Conservation (phyloP, 805 yeast genomes). For the Ogataea philodendri region DNA sequence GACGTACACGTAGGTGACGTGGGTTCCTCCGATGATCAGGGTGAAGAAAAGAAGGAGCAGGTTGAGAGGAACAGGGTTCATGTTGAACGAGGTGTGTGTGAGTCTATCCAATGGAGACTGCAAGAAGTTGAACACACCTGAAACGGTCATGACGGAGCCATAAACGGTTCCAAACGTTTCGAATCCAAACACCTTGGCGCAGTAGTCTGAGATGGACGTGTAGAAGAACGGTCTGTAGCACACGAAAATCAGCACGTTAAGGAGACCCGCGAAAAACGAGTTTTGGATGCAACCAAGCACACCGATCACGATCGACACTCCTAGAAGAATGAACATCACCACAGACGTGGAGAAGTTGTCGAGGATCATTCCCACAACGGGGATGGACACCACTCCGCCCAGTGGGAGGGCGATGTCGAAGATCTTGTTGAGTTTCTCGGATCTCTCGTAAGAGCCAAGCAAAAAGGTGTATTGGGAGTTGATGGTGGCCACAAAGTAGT, state of each 20-base stretch:
- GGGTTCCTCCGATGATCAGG: slow-evolving; percentile 41
- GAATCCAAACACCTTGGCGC: slow-evolving; percentile 63
- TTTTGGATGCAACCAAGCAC: slow-evolving; percentile 44
- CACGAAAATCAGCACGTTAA: slow-evolving; percentile 48
- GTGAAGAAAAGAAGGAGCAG: slow-evolving; percentile 39
- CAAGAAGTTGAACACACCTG: slow-evolving; percentile 49
- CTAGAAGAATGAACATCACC: slow-evolving; percentile 41
- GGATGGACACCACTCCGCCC: slow-evolving; percentile 55
- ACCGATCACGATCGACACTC: slow-evolving; percentile 45
- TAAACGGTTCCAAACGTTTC: slow-evolving; percentile 60
- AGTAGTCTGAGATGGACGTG: slow-evolving; percentile 54
- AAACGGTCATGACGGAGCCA: slow-evolving; percentile 53
- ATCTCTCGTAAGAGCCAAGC: slow-evolving; percentile 38
- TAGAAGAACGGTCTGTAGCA: slow-evolving; percentile 57
- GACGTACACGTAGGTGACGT: slow-evolving; percentile 40
- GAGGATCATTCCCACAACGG: slow-evolving; percentile 51
- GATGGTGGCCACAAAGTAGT: slow-evolving; percentile 58
- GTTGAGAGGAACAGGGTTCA: slow-evolving; percentile 57
- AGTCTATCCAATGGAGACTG: slow-evolving; percentile 47
- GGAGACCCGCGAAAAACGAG: slow-evolving; percentile 40
- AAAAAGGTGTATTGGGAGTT: slow-evolving; percentile 52
- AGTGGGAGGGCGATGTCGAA: slow-evolving; percentile 55
- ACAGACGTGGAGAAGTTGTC: slow-evolving; percentile 47
- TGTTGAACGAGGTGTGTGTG: slow-evolving; percentile 50
- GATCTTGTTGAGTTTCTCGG: slow-evolving; percentile 43